Conservation (phyloP, 192 early-diverging fungal genomes). For the Paraglomus brasilianum region DNA sequence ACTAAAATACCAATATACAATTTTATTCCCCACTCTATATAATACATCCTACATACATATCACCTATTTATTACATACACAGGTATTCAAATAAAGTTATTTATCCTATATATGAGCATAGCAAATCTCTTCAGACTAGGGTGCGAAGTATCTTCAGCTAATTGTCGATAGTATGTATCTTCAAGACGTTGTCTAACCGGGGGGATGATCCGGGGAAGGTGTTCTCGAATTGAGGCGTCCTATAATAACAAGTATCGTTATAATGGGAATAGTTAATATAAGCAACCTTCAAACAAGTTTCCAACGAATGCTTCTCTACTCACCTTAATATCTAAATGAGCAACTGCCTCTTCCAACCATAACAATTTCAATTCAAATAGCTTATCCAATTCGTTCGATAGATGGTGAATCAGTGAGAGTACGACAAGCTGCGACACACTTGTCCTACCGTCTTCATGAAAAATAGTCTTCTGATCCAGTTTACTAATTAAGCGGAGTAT, state of each 20-base stretch:
- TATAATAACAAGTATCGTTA: slow-evolving; percentile 8
- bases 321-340: slow-evolving; percentile 39
- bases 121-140: slow-evolving; percentile 23
- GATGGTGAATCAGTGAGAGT: slow-evolving; percentile 43
- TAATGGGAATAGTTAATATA: not conserved
- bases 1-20: too few species aligned
- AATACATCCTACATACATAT: too few species aligned
- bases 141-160: slow-evolving; percentile 6
- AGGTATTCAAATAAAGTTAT: not conserved
- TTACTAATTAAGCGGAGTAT: slow-evolving; percentile 43
- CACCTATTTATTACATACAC: too few species aligned
- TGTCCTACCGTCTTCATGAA: slow-evolving; percentile 30
- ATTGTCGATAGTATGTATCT: slow-evolving; percentile 29
- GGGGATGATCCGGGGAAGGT: slow-evolving; percentile 37
- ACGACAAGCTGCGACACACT: slow-evolving; percentile 45
- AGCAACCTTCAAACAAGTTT: slow-evolving; percentile 27
- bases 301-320: slow-evolving; percentile 32
- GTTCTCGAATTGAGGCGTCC: slow-evolving; percentile 36
- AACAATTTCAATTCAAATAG: slow-evolving; percentile 14
- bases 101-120: slow-evolving; percentile 18
- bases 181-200: slow-evolving; percentile 35
- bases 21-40: too few species aligned
- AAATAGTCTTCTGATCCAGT: slow-evolving; percentile 38
- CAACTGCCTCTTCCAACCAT: slow-evolving; percentile 29
- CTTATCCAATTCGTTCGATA: slow-evolving; percentile 34